A percentile compares a stretch with the other conserved stretches of the same genome.
Conservation (phyloP, 345 rosid genomes). For the Euphorbia pulcherrima region DNA sequence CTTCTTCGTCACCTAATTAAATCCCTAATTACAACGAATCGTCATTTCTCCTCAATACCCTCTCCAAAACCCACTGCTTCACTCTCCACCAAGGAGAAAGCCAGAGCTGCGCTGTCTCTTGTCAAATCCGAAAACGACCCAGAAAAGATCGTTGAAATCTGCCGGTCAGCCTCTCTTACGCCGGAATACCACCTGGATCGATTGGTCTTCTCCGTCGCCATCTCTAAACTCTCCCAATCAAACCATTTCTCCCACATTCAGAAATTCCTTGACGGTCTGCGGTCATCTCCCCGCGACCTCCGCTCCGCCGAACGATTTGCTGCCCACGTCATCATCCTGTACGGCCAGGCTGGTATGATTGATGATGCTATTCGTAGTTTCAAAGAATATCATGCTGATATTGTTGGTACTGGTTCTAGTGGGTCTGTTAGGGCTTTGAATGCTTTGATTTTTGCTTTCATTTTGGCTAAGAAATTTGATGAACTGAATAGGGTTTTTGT, state of each 20-base stretch:
- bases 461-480: conserved; percentile 48
- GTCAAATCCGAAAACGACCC: conserved; percentile 69
- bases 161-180: conserved; percentile 68
- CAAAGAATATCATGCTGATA: conserved; percentile 40
- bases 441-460: conserved; percentile 60
- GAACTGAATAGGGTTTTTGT: conserved; percentile 59
- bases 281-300: conserved; percentile 55
- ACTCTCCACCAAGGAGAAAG: conserved; percentile 48
- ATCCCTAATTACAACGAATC: background rate
- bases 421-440: conserved; percentile 57
- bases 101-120: conserved; percentile 65
- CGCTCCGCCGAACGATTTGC: conserved; percentile 52
- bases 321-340: conserved; percentile 61
- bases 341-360: conserved; percentile 76
- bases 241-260: conserved; percentile 47
- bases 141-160: conserved; percentile 69
- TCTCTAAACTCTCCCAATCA: conserved; percentile 46
- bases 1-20: conserved; percentile 15
- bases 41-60: conserved; percentile 2
- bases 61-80: conserved; percentile 19
- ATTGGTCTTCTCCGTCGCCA: conserved; percentile 62
- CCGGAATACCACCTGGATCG: conserved; percentile 62
- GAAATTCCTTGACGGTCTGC: conserved; percentile 55
- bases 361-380: conserved; percentile 57
- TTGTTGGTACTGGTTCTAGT: conserved; percentile 13